Conservation (phyloP, 2,329 filamentous ascomycete species). For the Cytospora leucostoma region DNA sequence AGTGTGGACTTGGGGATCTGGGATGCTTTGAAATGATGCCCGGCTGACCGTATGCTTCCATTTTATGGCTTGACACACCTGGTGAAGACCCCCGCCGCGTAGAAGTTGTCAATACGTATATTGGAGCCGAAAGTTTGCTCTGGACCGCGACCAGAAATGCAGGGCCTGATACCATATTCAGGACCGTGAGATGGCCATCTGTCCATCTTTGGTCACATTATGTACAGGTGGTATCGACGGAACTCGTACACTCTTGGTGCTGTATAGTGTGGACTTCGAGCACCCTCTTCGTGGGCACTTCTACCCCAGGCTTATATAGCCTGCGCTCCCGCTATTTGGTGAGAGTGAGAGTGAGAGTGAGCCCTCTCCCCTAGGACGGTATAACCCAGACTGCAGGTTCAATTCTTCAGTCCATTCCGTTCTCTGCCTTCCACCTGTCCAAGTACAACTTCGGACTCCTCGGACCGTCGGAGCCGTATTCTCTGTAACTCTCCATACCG, state of each 20-base stretch:
- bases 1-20: too few relatives aligned
- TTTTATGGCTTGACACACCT: too few relatives aligned
- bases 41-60: too few relatives aligned
- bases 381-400: background rate
- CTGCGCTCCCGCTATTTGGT: background rate
- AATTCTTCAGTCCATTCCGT: conserved; percentile 57
- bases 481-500: conserved; percentile 23
- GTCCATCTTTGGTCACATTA: background rate
- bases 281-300: background rate
- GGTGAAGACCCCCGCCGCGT: background rate
- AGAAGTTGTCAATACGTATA: background rate
- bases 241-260: background rate
- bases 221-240: background rate
- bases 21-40: too few relatives aligned
- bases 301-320: background rate
- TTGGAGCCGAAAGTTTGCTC: too few relatives aligned
- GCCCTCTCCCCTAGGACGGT: background rate
- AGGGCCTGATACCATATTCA: background rate
- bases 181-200: background rate
- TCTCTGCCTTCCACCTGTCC: conserved; percentile 67
- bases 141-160: background rate
- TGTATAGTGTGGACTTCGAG: background rate
- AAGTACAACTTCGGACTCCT: conserved; percentile 64
- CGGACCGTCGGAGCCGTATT: conserved; percentile 49
- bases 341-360: background rate